These are phyloP conservation scores for Nothopassalora personata DNA, from an alignment of 2,329 filamentous ascomycete species.

Conservation along the genomic window DNA sequence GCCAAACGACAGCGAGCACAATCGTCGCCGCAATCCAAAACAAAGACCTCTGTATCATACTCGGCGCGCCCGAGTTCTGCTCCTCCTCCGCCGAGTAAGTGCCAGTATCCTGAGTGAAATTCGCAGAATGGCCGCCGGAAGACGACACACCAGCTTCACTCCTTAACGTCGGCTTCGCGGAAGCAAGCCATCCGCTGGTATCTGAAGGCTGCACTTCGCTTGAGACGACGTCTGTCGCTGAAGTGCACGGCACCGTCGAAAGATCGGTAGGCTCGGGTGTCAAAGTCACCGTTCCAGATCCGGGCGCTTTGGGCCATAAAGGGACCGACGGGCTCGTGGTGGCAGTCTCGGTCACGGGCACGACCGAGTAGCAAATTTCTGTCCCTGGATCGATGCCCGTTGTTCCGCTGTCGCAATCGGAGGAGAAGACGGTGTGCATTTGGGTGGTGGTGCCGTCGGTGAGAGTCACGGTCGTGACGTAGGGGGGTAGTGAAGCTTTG, in stretches of 20 bases:
- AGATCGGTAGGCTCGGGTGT: neutral
- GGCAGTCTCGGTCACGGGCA: neutral
- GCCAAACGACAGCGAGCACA: neutral
- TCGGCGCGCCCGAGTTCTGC: neutral
- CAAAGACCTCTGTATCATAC: neutral
- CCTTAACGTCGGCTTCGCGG: too few species aligned
- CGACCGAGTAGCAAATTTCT: neutral
- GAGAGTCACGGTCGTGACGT: conserved; percentile 6
- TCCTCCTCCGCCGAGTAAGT: neutral
- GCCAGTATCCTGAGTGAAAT: neutral
- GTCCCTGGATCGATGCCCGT: conserved; percentile 1
- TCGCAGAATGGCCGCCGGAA: neutral
- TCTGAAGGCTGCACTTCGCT: neutral
- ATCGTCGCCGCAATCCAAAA: neutral
- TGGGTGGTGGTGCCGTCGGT: conserved; percentile 1
- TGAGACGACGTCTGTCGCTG: neutral
- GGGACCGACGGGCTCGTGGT: neutral
- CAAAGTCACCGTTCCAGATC: neutral
- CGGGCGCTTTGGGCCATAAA: neutral
- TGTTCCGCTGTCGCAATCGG: conserved; percentile 4
- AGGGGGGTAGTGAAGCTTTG: neutral
- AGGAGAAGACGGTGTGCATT: conserved; percentile 5
- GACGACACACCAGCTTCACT: neutral
- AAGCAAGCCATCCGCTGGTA: too few species aligned
- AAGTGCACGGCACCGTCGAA: neutral